A percentile compares a stretch with the other conserved stretches of the same genome.
Conservation (phyloP, 225 moss, liverwort and hornwort genomes). For the Asterella californica region DNA sequence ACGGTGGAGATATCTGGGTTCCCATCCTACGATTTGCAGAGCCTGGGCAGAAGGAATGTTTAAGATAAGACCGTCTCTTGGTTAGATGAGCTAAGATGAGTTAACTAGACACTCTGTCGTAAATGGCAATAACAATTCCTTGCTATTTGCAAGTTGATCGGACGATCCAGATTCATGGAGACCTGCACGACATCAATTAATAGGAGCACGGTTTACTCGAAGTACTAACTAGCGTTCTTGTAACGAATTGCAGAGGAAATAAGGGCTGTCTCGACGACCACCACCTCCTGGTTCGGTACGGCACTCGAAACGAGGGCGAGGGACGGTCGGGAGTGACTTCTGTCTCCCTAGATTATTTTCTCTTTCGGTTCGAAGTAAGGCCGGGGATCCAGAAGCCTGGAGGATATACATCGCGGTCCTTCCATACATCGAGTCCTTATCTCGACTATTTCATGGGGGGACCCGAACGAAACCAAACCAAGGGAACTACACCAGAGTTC, state of each 20-base stretch:
- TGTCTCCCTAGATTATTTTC: neutral
- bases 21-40: neutral
- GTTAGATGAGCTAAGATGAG: too few relatives aligned
- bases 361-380: neutral
- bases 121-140: too few relatives aligned
- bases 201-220: too few relatives aligned
- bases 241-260: neutral
- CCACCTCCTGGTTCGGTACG: neutral
- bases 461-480: too few relatives aligned
- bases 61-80: too few relatives aligned
- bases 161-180: too few relatives aligned
- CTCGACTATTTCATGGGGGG: neutral
- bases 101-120: too few relatives aligned
- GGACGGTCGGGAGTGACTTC: neutral
- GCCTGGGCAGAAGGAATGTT: conserved; percentile 2
- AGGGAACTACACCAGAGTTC: too few relatives aligned
- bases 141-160: too few relatives aligned
- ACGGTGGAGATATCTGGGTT: neutral
- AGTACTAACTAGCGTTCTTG: neutral
- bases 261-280: too few relatives aligned
- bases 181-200: too few relatives aligned
- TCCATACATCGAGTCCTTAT: neutral
- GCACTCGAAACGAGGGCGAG: neutral
- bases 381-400: neutral
- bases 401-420: neutral